A percentile compares a stretch with the other conserved stretches of the same genome.
Conservation (phyloP, 176 grass and related monocot genomes). For the Bonia amplexicaulis region DNA sequence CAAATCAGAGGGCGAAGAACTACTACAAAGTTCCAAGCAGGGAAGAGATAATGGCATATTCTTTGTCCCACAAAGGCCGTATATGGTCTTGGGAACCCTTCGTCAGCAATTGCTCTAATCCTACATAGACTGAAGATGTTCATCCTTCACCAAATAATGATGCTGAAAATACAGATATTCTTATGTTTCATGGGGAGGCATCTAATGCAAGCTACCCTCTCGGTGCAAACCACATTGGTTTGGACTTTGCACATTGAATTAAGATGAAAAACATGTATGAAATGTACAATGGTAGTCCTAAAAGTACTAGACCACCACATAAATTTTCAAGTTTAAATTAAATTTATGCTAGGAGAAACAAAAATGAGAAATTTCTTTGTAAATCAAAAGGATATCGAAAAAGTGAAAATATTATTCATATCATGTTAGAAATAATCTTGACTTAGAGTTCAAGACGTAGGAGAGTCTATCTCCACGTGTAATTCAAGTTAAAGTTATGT, state of each 20-base stretch:
- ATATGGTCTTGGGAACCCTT: constrained; percentile 97
- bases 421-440: no score
- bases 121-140: constrained; percentile 78
- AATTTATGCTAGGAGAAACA: neutral
- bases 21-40: constrained; percentile 53
- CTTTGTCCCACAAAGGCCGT: constrained; percentile 93
- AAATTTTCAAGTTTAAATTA: neutral
- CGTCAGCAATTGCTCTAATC: constrained; percentile 92
- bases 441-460: no score
- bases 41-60: constrained; percentile 75
- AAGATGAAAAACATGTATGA: constrained; percentile 8
- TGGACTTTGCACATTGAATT: neutral
- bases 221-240: neutral
- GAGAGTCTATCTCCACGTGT: no score
- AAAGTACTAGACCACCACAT: neutral
- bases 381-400: neutral
- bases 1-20: constrained; percentile 42
- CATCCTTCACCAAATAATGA: constrained; percentile 33
- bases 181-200: neutral
- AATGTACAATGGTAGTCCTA: neutral
- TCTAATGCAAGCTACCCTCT: neutral
- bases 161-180: constrained; percentile 45
- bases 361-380: neutral
- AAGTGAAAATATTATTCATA: neutral
- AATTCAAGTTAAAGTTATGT: no score